Evolutionary conservation across 495 filamentous ascomycete genomes (phyloP).

Genomic region (Neurospora tetrasperma): DNA sequence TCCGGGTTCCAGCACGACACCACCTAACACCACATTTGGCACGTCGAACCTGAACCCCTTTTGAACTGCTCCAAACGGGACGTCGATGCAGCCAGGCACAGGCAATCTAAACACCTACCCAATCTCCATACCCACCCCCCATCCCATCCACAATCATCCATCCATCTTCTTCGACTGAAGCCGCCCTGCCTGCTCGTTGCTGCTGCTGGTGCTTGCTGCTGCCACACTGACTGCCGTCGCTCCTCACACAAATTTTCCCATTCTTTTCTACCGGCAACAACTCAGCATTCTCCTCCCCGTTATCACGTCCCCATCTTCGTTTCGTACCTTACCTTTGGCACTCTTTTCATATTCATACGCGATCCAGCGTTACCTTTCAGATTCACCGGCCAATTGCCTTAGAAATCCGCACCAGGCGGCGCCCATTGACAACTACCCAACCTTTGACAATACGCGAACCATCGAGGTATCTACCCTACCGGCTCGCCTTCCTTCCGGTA

Average conservation of each 20-base stretch:
- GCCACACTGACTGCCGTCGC: conserved; percentile 11
- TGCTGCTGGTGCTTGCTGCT: not conserved
- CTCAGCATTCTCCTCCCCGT: conserved; percentile 12
- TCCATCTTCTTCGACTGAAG: conserved; percentile 3
- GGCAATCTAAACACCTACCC: conserved; percentile 9
- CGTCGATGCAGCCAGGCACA: conserved; percentile 8
- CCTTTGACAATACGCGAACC: conserved; percentile 12
- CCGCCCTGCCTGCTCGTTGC: not conserved
- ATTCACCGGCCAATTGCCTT: conserved; percentile 11
- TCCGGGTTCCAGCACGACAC: not conserved
- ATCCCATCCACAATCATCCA: not conserved
- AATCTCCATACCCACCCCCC: not conserved
- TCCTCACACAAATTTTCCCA: conserved; percentile 25
- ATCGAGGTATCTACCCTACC: conserved; percentile 1
- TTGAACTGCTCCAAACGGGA: conserved; percentile 16
- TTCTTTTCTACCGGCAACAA: conserved; percentile 19
- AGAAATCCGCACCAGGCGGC: conserved; percentile 11
- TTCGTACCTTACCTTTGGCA: conserved; percentile 22
- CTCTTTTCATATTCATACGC: conserved; percentile 28
- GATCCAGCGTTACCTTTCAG: conserved; percentile 22
- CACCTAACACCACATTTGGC: conserved; percentile 2
- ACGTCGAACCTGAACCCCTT: conserved; percentile 19
- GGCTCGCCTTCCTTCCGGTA: conserved; percentile 15
- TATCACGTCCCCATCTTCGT: conserved; percentile 13
- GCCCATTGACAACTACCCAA: conserved; percentile 9